These are phyloP conservation scores for Sclerotinia sclerotiorum DNA, from an alignment of 2,329 filamentous ascomycete genomes.

Conservation along the genomic window DNA sequence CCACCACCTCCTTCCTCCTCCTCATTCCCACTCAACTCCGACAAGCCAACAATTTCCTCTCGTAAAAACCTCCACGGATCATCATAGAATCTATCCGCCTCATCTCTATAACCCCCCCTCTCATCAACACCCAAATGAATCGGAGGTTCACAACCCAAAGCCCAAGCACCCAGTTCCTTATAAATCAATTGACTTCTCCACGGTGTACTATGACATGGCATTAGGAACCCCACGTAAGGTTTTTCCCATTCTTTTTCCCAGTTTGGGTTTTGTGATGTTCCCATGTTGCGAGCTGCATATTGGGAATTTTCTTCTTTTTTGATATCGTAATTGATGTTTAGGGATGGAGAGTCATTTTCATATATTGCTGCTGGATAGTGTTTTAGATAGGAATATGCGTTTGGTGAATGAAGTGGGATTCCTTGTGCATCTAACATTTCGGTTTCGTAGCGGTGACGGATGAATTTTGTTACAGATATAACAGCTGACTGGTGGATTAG, in stretches of 20 bases:
- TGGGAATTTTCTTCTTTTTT: conserved; percentile 18
- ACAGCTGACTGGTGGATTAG: conserved; percentile 79
- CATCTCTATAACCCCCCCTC: conserved; percentile 73
- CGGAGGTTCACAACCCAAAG: conserved; percentile 87
- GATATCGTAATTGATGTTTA: conserved; percentile 6
- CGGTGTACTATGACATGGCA: conserved; percentile 93
- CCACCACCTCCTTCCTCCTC: too few relatives aligned
- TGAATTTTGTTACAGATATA: conserved; percentile 68
- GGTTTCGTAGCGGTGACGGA: conserved; percentile 71
- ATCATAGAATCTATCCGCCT: conserved; percentile 87
- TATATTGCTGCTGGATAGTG: conserved; percentile 5
- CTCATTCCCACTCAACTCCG: background rate
- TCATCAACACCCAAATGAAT: conserved; percentile 61
- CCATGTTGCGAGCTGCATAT: background rate
- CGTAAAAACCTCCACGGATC: conserved; percentile 59
- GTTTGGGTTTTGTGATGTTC: conserved; percentile 18
- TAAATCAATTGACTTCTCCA: conserved; percentile 88
- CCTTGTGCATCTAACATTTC: conserved; percentile 49
- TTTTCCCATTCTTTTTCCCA: conserved; percentile 22
- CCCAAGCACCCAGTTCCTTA: conserved; percentile 73
- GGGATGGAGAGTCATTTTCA: background rate
- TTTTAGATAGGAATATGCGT: conserved; percentile 24
- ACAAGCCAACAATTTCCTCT: conserved; percentile 38
- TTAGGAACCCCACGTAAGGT: conserved; percentile 76
- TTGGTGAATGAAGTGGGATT: conserved; percentile 34